Percentiles rank a stretch among this genome's conserved stretches.
Conservation (phyloP, 2,329 filamentous ascomycete genomes). For the Penicillium aurantiogriseum region DNA sequence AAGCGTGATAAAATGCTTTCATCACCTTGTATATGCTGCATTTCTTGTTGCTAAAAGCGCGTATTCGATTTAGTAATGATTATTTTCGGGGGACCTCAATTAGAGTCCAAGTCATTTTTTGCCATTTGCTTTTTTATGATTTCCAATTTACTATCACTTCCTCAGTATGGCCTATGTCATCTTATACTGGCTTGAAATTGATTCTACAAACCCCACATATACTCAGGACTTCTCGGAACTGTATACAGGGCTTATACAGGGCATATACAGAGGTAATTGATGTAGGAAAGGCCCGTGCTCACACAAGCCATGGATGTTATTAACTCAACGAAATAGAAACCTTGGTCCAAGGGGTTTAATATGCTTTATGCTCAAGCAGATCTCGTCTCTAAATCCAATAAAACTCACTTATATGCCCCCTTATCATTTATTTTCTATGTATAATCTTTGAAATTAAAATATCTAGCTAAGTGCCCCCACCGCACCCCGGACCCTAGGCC, state of each 20-base stretch:
- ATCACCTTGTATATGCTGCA: not conserved
- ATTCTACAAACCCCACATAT: too few relatives aligned
- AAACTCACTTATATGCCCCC: too few relatives aligned
- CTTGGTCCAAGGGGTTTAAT: not conserved
- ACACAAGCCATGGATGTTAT: not conserved
- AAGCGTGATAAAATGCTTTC: too few relatives aligned
- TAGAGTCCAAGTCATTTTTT: not conserved
- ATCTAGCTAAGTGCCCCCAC: not conserved
- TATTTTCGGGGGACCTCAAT: not conserved
- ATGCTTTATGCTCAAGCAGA: not conserved
- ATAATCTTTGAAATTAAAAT: not conserved
- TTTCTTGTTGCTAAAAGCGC: not conserved
- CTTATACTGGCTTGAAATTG: not conserved
- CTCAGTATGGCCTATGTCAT: not conserved
- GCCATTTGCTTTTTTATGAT: not conserved
- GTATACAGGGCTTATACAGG: too few relatives aligned
- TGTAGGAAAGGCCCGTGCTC: not conserved
- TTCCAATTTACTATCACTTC: not conserved
- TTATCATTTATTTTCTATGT: too few relatives aligned
- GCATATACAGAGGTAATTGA: not conserved
- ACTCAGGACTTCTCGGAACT: not conserved
- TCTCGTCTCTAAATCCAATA: not conserved
- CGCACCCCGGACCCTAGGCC: not conserved
- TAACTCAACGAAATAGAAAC: not conserved
- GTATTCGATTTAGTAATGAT: not conserved